Evolutionary conservation across 495 filamentous ascomycete species (phyloP).

Genomic region (Penicillium paxilli): DNA sequence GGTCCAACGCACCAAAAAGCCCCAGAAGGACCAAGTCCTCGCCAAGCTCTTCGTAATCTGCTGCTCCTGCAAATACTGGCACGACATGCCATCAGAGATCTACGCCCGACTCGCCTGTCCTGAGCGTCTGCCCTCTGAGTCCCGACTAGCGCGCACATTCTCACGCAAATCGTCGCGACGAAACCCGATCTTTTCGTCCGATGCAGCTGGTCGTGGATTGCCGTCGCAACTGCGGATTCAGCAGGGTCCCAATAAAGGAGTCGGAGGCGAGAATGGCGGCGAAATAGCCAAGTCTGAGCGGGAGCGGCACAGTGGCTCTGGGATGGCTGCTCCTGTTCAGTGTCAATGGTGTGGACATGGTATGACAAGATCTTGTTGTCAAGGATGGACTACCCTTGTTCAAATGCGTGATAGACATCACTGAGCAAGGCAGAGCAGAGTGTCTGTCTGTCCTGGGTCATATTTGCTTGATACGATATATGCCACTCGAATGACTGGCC

Average conservation of each 20-base stretch:
- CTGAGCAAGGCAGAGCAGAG: slow-evolving; percentile 23
- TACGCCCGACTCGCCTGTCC: slow-evolving; percentile 73
- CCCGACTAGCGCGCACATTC: slow-evolving; percentile 10
- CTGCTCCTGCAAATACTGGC: slow-evolving; percentile 78
- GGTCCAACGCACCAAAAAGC: slow-evolving; percentile 18
- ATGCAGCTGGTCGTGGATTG: background rate
- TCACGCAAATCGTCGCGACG: slow-evolving; percentile 16
- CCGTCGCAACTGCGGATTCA: background rate
- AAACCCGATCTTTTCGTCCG: background rate
- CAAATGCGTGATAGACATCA: slow-evolving; percentile 67
- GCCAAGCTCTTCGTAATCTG: slow-evolving; percentile 81
- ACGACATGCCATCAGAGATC: slow-evolving; percentile 73
- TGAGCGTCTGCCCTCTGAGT: slow-evolving; percentile 52
- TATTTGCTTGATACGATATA: background rate
- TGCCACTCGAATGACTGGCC: background rate
- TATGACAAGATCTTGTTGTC: slow-evolving; percentile 71
- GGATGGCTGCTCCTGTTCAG: slow-evolving; percentile 43
- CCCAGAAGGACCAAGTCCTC: slow-evolving; percentile 47
- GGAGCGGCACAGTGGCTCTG: background rate
- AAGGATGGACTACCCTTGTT: slow-evolving; percentile 70
- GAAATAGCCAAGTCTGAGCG: background rate
- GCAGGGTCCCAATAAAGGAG: background rate
- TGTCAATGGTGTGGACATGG: slow-evolving; percentile 80
- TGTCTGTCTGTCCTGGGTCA: too few species aligned
- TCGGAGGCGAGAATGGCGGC: background rate